Evolutionary conservation across 768 basidiomycete species (phyloP).

Genomic region (Tricholoma bakamatsutake): DNA sequence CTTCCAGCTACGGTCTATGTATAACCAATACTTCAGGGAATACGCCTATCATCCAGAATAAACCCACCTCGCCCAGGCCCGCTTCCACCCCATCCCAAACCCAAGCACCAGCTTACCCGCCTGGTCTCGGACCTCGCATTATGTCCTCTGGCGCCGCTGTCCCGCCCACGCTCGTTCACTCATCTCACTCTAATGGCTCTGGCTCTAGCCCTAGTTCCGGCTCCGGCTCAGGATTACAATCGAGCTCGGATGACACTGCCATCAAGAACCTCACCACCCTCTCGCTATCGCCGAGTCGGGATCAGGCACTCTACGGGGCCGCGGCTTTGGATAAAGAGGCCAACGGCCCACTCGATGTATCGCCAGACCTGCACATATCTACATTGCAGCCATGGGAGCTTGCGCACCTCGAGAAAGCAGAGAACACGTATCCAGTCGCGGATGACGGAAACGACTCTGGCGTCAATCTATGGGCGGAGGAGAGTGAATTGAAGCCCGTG

Average conservation of each 20-base stretch:
- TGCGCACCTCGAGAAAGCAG: background rate
- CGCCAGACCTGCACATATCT: slow-evolving; percentile 15
- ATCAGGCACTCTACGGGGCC: slow-evolving; percentile 15
- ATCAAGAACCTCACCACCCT: slow-evolving; percentile 9
- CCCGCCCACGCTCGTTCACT: slow-evolving; percentile 13
- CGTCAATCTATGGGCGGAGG: slow-evolving; percentile 23
- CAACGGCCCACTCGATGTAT: slow-evolving; percentile 1
- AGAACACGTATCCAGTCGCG: slow-evolving; percentile 1
- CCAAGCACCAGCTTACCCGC: slow-evolving; percentile 7
- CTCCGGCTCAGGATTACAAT: slow-evolving; percentile 5
- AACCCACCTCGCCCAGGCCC: background rate
- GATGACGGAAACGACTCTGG: background rate
- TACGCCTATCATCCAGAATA: slow-evolving; percentile 13
- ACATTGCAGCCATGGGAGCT: slow-evolving; percentile 21
- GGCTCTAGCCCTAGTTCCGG: slow-evolving; percentile 3
- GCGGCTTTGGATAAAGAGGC: background rate
- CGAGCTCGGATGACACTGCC: slow-evolving; percentile 1
- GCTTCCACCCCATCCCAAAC: background rate
- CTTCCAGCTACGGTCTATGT: background rate
- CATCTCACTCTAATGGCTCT: slow-evolving; percentile 8
- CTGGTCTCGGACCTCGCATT: slow-evolving; percentile 9
- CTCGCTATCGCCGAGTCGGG: slow-evolving; percentile 21
- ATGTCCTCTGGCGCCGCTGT: slow-evolving; percentile 1
- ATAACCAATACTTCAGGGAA: slow-evolving; percentile 13
- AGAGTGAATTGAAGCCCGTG: slow-evolving; percentile 5